Evolutionary conservation across 1,139 yeast genomes (phyloP).

Genomic region (Debaryomyces sp.): DNA sequence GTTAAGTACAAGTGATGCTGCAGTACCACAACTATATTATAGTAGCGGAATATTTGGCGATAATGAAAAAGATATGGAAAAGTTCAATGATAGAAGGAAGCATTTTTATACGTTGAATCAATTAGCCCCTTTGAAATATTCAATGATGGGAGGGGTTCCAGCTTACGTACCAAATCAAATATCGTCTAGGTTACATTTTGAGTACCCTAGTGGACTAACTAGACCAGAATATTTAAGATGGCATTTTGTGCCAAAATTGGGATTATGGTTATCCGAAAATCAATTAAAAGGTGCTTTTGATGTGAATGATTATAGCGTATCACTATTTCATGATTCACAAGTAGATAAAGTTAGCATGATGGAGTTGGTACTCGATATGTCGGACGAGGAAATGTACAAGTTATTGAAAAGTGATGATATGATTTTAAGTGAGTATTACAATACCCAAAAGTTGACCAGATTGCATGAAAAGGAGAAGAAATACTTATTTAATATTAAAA

Average conservation of each 20-base stretch:
- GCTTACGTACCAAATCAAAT: constrained; percentile 28
- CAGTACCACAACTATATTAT: constrained; percentile 15
- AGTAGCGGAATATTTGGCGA: constrained; percentile 11
- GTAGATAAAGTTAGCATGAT: constrained; percentile 12
- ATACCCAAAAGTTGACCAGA: constrained; percentile 16
- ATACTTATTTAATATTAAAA: constrained; percentile 14
- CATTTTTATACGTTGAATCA: constrained; percentile 26
- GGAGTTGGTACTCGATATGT: constrained; percentile 14
- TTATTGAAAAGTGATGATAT: constrained; percentile 18
- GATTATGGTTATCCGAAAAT: constrained; percentile 30
- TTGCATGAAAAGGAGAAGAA: constrained; percentile 20
- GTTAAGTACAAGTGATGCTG: constrained; percentile 13
- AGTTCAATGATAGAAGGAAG: constrained; percentile 26
- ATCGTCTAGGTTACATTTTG: constrained; percentile 25
- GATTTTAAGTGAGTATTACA: constrained; percentile 21
- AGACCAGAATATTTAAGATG: constrained; percentile 25
- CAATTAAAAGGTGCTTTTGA: constrained; percentile 22
- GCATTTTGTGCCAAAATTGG: constrained; percentile 31
- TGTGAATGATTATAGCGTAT: constrained; percentile 21
- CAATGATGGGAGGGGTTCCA: constrained; percentile 33
- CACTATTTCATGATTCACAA: constrained; percentile 12
- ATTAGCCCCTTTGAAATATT: constrained; percentile 23
- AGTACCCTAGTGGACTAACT: constrained; percentile 27
- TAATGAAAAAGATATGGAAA: constrained; percentile 12
- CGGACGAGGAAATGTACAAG: constrained; percentile 19